Evolutionary conservation across 805 yeast species (phyloP).

Genomic region (Metschnikowia sp.): DNA sequence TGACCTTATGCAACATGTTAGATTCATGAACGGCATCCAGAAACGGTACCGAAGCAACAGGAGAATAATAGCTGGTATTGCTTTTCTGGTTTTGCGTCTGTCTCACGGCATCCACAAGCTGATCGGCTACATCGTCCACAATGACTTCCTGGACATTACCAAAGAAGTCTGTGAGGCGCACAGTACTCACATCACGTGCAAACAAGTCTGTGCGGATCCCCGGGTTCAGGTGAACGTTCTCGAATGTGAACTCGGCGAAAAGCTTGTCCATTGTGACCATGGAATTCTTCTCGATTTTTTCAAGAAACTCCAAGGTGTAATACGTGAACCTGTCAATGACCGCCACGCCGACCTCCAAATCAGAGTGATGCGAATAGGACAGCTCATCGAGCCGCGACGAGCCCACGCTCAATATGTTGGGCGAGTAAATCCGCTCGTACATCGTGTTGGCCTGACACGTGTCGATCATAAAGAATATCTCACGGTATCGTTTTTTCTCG

Average conservation of each 20-base stretch:
- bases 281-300: slow-evolving; percentile 73
- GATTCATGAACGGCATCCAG: slow-evolving; percentile 7
- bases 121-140: slow-evolving; percentile 54
- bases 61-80: neutral
- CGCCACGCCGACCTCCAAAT: slow-evolving; percentile 93
- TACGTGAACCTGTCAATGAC: slow-evolving; percentile 96
- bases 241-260: slow-evolving; percentile 80
- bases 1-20: slow-evolving; percentile 14
- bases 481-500: slow-evolving; percentile 92
- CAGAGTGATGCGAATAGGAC: slow-evolving; percentile 94
- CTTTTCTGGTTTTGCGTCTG: neutral
- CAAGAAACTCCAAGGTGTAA: slow-evolving; percentile 84
- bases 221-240: slow-evolving; percentile 83
- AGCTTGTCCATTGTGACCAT: slow-evolving; percentile 74
- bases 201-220: slow-evolving; percentile 88
- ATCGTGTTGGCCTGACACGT: slow-evolving; percentile 98
- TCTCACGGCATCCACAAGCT: slow-evolving; percentile 27
- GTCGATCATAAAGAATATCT: slow-evolving; percentile 95
- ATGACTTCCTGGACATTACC: slow-evolving; percentile 85
- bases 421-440: slow-evolving; percentile 90
- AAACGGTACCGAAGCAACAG: slow-evolving; percentile 5
- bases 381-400: slow-evolving; percentile 84
- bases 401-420: slow-evolving; percentile 90
- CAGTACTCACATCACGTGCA: slow-evolving; percentile 61
- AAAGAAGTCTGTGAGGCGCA: slow-evolving; percentile 85